Evolutionary conservation across 1,284 basidiomycete genomes (phyloP), one percentile per base, ranked within the genome.

Genomic region (Ganoderma lingzhi): DNA sequence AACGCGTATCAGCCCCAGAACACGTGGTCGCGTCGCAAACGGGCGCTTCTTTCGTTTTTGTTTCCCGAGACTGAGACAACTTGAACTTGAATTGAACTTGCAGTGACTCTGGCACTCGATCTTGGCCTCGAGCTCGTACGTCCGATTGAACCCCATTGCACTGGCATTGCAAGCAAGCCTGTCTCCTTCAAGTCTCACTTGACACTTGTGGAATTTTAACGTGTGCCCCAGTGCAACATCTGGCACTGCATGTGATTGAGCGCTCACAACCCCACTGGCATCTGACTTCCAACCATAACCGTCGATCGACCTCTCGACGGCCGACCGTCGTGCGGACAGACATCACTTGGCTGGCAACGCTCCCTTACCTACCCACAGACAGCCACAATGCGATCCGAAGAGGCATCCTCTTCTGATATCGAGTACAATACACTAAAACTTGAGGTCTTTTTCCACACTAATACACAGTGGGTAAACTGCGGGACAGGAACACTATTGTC

Each of bases 1-100:
- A 23, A 68, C 74, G 73, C 70, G 74, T 75, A 53, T 53, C 6
- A 53, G 30, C 66, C 14, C 42, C 63, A 8, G 32, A 63, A 23
- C 72, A 73, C 72, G 72, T 73, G 72, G 68, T 23, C 72, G 71
- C 53, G 72, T 68, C 17, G 6, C n/a, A 32, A 2, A 17, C 10
- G 9, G 30, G 51, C 53, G 64, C 55, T 45, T 51, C 12, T 19
- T 9, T n/a, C 42, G 44, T 48, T 17, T 23, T 51, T 23, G 48
- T 51, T n/a, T 10, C 19, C 12, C 14, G 12, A 42, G 19, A 23
- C 23, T 23, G 0, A 23, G 23, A 23, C 23, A 23, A 23, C 23
- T 23, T 23, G 23, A 23, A 23, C 23, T 23, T 23, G 23, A 23
- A 23, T 23, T 23, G 23, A 23, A 23, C 23, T 23, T 23, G 23